Evolutionary conservation across 805 yeast species (phyloP), one percentile per base, ranked within the genome.

Genomic region (Candida ortonii): DNA sequence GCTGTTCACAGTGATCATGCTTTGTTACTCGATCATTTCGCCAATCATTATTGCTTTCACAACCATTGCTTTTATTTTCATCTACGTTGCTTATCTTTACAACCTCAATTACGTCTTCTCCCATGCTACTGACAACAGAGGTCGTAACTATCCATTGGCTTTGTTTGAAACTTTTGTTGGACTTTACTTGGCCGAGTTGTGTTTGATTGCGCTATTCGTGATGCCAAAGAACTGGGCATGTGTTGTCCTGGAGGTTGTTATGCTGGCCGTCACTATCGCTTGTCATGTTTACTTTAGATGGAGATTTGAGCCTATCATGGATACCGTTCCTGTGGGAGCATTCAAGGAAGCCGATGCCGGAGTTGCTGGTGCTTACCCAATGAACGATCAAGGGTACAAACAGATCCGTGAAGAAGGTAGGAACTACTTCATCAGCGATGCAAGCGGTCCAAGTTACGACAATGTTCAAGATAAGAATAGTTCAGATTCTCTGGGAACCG

Each of bases 221-320:
- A 78, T 82, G 77, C 73, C 77, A 28, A 81, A 84, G 65, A 70
- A 81, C 45, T 84, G 90, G 90, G 86, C 83, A 15, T 76, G 81
- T 48, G 76, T 83, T 44, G 93, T 68, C 3, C 63, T 84, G 36
- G 89, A 83, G 58, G 81, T 67, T 36, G 68, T 77, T n/a, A 59
- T 71, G 41, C 47, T 81, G 11, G 75, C 55, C n/a, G 73, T 64
- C 27, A 80, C 90, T 10, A 80, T 74, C 18, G 55, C 61, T 14
- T 63, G 72, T 19, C 90, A 83, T 52, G 40, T 83, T 19, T 80
- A 68, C 55, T 64, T 76, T 51, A 77, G 76, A 53, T 57, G 70
- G 58, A 71, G 58, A 42, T 82, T 81, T 57, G 69, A 76, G 30
- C 80, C 86, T 21, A 56, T 83, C 39, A 64, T 78, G 35, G 87